These are phyloP conservation scores for Apiotrichum laibachii DNA, from an alignment of 1,284 basidiomycete genomes.

Conservation along the genomic window DNA sequence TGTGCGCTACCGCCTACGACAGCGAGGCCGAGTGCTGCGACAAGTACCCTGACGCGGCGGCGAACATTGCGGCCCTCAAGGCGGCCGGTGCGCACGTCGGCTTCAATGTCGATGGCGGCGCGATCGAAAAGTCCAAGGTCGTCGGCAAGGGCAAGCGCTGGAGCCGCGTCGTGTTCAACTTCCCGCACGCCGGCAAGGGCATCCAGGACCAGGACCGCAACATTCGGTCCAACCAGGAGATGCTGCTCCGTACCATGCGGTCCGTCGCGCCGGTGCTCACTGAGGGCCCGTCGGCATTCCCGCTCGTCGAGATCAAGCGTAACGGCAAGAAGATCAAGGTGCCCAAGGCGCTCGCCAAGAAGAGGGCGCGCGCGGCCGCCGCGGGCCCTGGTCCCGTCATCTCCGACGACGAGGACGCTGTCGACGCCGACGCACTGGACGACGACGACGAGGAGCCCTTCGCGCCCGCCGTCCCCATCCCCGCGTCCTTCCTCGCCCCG, in stretches of 20 bases:
- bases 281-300: constrained; percentile 53
- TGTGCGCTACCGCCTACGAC: constrained; percentile 88
- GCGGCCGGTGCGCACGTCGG: constrained; percentile 67
- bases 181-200: constrained; percentile 90
- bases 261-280: constrained; percentile 67
- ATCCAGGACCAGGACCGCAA: constrained; percentile 94
- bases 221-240: constrained; percentile 82
- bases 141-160: constrained; percentile 56
- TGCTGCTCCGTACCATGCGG: constrained; percentile 80
- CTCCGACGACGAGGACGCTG: constrained; percentile 13
- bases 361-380: constrained; percentile 12
- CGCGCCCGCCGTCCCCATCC: constrained; percentile 11
- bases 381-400: no score
- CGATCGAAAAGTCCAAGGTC: constrained; percentile 58
- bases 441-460: constrained; percentile 52
- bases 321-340: constrained; percentile 13
- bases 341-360: constrained; percentile 15
- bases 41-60: constrained; percentile 79
- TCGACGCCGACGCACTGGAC: constrained; percentile 16
- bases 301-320: constrained; percentile 8
- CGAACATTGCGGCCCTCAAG: constrained; percentile 61
- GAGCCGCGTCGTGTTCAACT: constrained; percentile 89
- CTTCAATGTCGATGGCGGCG: constrained; percentile 82
- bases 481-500: constrained; percentile 41
- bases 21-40: constrained; percentile 68